Evolutionary conservation across 2,329 filamentous ascomycete species (phyloP), one percentile per base, ranked within the genome.

Genomic region (Akanthomyces lecanii): DNA sequence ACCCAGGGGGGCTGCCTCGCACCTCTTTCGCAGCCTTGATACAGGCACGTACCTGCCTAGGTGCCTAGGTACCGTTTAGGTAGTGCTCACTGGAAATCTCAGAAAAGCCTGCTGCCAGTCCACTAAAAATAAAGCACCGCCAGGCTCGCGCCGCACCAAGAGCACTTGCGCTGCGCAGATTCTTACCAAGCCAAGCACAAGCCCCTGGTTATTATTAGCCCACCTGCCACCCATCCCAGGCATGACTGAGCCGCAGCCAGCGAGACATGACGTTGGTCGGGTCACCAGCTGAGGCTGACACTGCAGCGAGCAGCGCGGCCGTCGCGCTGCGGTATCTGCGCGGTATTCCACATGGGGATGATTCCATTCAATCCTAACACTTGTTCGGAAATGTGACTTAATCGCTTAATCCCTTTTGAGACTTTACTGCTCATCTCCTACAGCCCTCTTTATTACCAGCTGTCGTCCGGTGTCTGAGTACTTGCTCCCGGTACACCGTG

Each of bases 211-310:
- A 56, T 56, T 56, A 56, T 30, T 56, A 56, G 38, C 52, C 16
- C 28, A 50, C 2, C 33, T 11, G 8, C 10, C 7, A 36, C 33
- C 4, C 25, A n/a, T 21, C 33, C 33, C 33, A 36, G 33, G 33
- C 33, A 36, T 36, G 33, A 36, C 33, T 8, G 33, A 36, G 36
- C 42, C 42, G 42, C 16, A 45, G 42, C 42, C n/a, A 54, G 10
- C 5, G 30, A 54, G 33, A 1, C 30, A 21, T 21, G 38, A 16
- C 48, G 28, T 25, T 25, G 50, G 40, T 45, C 25, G 16, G 53
- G 38, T 44, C 38, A 21, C 53, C 40, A 45, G 40, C 53, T 56
- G 40, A 45, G 53, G 38, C 53, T 56, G 40, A 56, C 40, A 42
- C 11, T 1, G 47, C 45, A 52, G 12, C 28, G n/a, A 25, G 25